These are phyloP conservation scores for Striga asiatica DNA, from an alignment of 257 asterid species.

Conservation along the genomic window DNA sequence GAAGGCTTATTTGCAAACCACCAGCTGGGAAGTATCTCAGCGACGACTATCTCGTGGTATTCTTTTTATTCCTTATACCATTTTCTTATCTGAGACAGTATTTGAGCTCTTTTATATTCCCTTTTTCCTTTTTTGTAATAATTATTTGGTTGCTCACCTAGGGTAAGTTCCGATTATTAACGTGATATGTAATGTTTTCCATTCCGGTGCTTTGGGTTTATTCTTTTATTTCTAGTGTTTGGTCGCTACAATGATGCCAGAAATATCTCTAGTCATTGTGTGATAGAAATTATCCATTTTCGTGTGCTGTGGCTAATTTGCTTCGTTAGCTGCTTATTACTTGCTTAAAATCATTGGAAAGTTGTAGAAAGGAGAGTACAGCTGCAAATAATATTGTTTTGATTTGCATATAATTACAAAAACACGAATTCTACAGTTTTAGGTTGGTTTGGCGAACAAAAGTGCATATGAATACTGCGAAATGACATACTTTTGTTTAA, in stretches of 20 bases:
- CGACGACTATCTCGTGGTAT: conserved; percentile 94
- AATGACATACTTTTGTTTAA: too few relatives aligned
- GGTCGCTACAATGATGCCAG: conserved; percentile 2
- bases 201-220: conserved; percentile 1
- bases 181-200: not conserved
- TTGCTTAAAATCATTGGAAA: too few relatives aligned
- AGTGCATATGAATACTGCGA: too few relatives aligned
- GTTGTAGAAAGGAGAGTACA: too few relatives aligned
- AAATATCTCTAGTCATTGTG: not conserved
- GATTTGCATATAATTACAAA: too few relatives aligned
- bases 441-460: too few relatives aligned
- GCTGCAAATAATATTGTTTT: too few relatives aligned
- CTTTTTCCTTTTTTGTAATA: too few relatives aligned
- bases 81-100: not conserved
- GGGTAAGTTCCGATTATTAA: conserved; percentile 4
- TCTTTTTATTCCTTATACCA: not conserved
- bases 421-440: too few relatives aligned
- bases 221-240: not conserved
- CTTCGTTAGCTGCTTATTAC: too few relatives aligned
- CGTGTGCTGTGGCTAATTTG: too few relatives aligned
- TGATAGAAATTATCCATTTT: not conserved
- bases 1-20: conserved; percentile 51
- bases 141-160: too few relatives aligned
- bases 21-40: conserved; percentile 64
- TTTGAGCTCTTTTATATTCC: conserved; percentile 2